Evolutionary conservation across 257 asterid species (phyloP), one percentile per base, ranked within the genome.

Genomic region (Cordia subcordata): DNA sequence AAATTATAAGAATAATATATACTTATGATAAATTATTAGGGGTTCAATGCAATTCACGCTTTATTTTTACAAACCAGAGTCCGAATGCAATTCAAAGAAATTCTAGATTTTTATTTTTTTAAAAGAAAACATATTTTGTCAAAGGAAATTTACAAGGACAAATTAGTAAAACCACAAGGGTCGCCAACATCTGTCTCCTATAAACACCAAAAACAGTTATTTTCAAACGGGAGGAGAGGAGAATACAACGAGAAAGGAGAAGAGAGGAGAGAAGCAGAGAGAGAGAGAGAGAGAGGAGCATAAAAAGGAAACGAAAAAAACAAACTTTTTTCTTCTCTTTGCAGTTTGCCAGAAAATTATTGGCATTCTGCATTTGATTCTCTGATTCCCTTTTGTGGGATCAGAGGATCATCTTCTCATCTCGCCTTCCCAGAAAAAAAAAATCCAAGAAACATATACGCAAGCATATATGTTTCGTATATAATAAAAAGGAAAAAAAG

Each of bases 351-450:
- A 19, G 63, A 69, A 42, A 68, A 33, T 8, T 53, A 33, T 49
- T 40, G 72, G 60, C 58, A 66, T 74, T 65, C 76, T 71, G 77
- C 73, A 64, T 60, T 72, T 63, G 82, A 76, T 82, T 79, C 94
- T 84, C 95, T 84, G 91, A 77, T 89, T 86, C 94, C 96, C 49
- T 55, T 66, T 21, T 61, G 39, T 68, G 90, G 93, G 75, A 85
- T 83, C 93, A 76, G 96, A 69, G 94, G 73, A 73, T 85, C 88
- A 40, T 65, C 57, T 60, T 53, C 66, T 40, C 49, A 61, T 72
- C 68, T 66, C 78, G 46, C 71, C 79, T 75, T 75, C 80, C 62
- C 64, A 64, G 47, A 42, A 42, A 14, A 42, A 10, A 4, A 42
- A 10, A 11, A 42, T 42, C 2, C 35, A 27, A 17, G 5, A 55